A percentile compares a stretch with the other conserved stretches of the same genome.
Evolutionary conservation across 257 asterid genomes (phyloP).

Genomic region (Linderniella brevidens): DNA sequence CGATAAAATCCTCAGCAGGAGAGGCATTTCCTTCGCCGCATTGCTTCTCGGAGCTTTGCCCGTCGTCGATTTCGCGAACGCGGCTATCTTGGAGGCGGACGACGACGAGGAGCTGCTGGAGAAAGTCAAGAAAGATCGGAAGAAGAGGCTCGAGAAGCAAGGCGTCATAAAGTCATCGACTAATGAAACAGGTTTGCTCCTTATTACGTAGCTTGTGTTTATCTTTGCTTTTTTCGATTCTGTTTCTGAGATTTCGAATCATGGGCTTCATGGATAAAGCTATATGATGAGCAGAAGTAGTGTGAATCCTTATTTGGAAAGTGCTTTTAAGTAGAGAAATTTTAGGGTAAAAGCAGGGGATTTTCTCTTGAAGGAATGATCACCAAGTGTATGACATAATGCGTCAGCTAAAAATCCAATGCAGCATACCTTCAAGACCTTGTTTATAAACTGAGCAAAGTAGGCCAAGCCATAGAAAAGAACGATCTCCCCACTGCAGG

Average conservation of each 20-base stretch:
- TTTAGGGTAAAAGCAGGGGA: too few species aligned
- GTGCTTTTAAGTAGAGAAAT: too few species aligned
- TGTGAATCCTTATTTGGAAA: too few species aligned
- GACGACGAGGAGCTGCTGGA: conserved; percentile 80
- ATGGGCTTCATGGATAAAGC: too few species aligned
- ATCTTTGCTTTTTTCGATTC: not conserved
- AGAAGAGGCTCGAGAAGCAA: conserved; percentile 75
- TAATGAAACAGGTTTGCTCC: conserved; percentile 51
- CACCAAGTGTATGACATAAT: not conserved
- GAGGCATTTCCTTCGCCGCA: conserved; percentile 25
- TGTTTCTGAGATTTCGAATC: not conserved
- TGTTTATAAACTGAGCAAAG: conserved; percentile 64
- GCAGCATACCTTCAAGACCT: conserved; percentile 85
- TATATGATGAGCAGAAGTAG: too few species aligned
- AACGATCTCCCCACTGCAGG: conserved; percentile 54
- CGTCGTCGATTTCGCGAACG: conserved; percentile 39
- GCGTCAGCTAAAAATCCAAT: conserved; percentile 2
- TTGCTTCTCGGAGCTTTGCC: conserved; percentile 7
- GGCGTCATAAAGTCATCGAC: conserved; percentile 37
- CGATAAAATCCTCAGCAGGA: conserved; percentile 18
- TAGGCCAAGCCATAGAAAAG: conserved; percentile 75
- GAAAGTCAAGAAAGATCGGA: conserved; percentile 70
- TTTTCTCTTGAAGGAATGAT: not conserved
- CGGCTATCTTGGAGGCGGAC: conserved; percentile 83
- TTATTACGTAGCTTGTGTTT: not conserved